Evolutionary conservation across 2,329 filamentous ascomycete genomes (phyloP).

Genomic region (Cercospora nicotianae): DNA sequence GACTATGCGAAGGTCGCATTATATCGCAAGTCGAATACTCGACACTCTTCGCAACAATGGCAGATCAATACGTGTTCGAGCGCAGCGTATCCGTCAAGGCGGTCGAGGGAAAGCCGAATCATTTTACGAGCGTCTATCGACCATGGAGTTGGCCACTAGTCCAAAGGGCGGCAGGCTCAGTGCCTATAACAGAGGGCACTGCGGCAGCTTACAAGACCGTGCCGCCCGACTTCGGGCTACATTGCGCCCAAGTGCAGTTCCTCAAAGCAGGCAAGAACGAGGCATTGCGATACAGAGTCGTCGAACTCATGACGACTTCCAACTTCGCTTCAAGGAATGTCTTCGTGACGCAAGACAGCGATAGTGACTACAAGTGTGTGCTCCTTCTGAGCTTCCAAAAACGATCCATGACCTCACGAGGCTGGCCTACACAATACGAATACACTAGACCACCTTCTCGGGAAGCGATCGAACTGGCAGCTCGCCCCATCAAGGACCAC

Average conservation of each 20-base stretch:
- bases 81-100: background rate
- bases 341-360: background rate
- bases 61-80: background rate
- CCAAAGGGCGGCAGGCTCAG: constrained; percentile 3
- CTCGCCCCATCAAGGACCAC: background rate
- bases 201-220: constrained; percentile 12
- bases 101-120: background rate
- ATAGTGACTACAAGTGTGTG: background rate
- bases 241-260: constrained; percentile 8
- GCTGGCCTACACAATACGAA: background rate
- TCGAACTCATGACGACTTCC: background rate
- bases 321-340: constrained; percentile 6
- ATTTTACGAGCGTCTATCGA: constrained; percentile 6
- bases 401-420: background rate
- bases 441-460: background rate
- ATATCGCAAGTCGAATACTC: too few species aligned
- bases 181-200: background rate
- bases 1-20: too few species aligned
- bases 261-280: background rate
- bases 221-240: background rate
- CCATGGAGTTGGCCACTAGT: constrained; percentile 8
- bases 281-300: background rate
- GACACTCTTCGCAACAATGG: background rate
- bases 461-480: background rate
- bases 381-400: background rate